These are phyloP conservation scores for Sophora flavescens DNA, from an alignment of 306 rosid genomes.

Conservation along the genomic window DNA sequence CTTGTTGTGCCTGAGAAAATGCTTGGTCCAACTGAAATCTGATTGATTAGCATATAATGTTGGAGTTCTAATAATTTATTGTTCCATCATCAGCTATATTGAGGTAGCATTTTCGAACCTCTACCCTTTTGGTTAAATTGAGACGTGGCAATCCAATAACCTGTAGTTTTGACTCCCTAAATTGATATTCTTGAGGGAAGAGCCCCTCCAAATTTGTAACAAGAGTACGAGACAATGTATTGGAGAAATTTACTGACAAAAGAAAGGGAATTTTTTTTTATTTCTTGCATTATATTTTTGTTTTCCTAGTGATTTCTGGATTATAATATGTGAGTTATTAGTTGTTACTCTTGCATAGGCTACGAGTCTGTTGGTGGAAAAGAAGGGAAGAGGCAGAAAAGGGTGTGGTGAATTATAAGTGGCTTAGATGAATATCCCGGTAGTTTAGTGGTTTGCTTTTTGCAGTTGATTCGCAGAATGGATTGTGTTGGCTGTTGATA, in stretches of 20 bases:
- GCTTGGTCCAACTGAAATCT: slow-evolving; percentile 87
- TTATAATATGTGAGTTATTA: background rate
- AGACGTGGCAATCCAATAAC: slow-evolving; percentile 41
- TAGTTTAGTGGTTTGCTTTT: background rate
- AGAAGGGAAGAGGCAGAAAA: background rate
- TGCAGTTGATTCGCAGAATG: background rate
- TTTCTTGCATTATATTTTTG: background rate
- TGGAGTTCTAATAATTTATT: background rate
- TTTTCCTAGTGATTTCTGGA: background rate
- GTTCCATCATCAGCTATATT: slow-evolving; percentile 18
- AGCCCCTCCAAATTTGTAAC: slow-evolving; percentile 50
- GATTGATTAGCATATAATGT: slow-evolving; percentile 55
- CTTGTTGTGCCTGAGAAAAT: slow-evolving; percentile 98
- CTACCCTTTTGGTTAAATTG: slow-evolving; percentile 36
- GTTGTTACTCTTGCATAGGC: background rate
- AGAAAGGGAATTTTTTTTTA: slow-evolving; percentile 38
- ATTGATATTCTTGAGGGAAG: slow-evolving; percentile 57
- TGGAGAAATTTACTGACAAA: slow-evolving; percentile 23
- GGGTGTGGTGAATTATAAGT: background rate
- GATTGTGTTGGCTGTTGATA: background rate
- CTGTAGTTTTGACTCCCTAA: slow-evolving; percentile 42
- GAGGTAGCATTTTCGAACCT: slow-evolving; percentile 38
- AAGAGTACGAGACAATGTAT: slow-evolving; percentile 5
- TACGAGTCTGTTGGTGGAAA: too few relatives aligned
- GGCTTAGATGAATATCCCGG: background rate